A percentile compares a stretch with the other conserved stretches of the same genome.
Evolutionary conservation across 2,329 filamentous ascomycete genomes (phyloP).

Genomic region (Pseudocercospora musae): DNA sequence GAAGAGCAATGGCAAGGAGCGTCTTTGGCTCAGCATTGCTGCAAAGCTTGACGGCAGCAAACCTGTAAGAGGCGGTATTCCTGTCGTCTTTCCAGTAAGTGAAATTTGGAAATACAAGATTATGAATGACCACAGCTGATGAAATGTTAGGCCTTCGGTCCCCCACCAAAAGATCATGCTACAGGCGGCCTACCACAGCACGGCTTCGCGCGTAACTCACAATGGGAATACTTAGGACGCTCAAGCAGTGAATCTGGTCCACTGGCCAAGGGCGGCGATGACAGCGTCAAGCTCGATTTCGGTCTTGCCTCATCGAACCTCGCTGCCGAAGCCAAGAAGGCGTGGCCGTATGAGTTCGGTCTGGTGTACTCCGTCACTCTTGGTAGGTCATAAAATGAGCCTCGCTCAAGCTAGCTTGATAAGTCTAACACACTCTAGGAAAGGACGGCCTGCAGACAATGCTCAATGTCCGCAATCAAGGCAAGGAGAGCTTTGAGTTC

Average conservation of each 20-base stretch:
- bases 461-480: constrained; percentile 86
- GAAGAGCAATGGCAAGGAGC: constrained; percentile 67
- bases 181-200: constrained; percentile 83
- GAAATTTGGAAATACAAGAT: neutral
- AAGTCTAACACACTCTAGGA: neutral
- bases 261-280: constrained; percentile 48
- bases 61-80: constrained; percentile 86
- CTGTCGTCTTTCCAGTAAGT: constrained; percentile 82
- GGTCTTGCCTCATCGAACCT: constrained; percentile 75
- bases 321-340: constrained; percentile 61
- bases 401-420: neutral
- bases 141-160: constrained; percentile 69
- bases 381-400: constrained; percentile 36
- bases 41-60: constrained; percentile 83
- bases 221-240: constrained; percentile 93
- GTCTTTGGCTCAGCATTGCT: constrained; percentile 32
- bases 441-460: constrained; percentile 73
- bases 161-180: constrained; percentile 67
- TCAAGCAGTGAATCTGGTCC: constrained; percentile 62
- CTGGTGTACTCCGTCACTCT: constrained; percentile 92
- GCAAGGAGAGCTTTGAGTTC: constrained; percentile 77
- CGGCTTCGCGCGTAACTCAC: constrained; percentile 84
- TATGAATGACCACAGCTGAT: neutral
- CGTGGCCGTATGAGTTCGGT: constrained; percentile 85
- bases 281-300: constrained; percentile 90